Base-by-base conservation (phyloP, 2,329 filamentous ascomycete species). In the Lasiodiplodia sp. region DNA sequence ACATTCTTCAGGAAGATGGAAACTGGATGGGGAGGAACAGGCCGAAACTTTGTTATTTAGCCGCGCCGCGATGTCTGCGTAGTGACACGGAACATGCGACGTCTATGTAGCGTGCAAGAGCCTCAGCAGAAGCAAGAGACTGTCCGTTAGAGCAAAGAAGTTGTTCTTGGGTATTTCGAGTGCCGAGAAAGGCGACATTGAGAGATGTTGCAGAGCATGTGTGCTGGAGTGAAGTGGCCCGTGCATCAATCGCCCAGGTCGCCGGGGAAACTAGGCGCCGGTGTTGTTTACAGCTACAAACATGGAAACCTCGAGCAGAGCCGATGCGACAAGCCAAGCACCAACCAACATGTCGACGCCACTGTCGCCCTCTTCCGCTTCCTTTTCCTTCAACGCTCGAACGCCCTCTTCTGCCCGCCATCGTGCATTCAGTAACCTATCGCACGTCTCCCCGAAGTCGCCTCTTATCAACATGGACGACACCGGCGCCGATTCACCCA, bases 401-500 rank as follows among this genome's bases (percentile, higher is more conserved):
- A 68, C 67, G 6, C 67, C 67, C n/a, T 49, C 67, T 11, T 65
- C 67, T 40, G 67, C 67, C 3, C 66, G 66, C 16, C 58, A 58
- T 47, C 40, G 51, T 40, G 37, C 51, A 14, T 16, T 65, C 37
- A 60, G 67, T 28, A 57, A 53, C 60, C 21, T 57, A 8, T 68
- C 66, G 25, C 58, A 49, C 21, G n/a, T 25, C 8, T 68, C 67
- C 52, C 67, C 67, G 3, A 65, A 57, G 23, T 68, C 67, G 23
- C 67, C 58, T 16, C 60, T 68, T 10, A 23, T 66, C 34, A 66
- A 25, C 21, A 66, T 66, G 68, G 68, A 69, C 23, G 76, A 77
- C 67, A 76, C 78, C 37, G 73, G 77, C 37, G 77, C 82, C 71
- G 78, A 82, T 21, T 79, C 78, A 28, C 80, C 81, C 6, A 84